Evolutionary conservation across 169 alveolate species (phyloP).

Genomic region (Plasmodium berghei): DNA sequence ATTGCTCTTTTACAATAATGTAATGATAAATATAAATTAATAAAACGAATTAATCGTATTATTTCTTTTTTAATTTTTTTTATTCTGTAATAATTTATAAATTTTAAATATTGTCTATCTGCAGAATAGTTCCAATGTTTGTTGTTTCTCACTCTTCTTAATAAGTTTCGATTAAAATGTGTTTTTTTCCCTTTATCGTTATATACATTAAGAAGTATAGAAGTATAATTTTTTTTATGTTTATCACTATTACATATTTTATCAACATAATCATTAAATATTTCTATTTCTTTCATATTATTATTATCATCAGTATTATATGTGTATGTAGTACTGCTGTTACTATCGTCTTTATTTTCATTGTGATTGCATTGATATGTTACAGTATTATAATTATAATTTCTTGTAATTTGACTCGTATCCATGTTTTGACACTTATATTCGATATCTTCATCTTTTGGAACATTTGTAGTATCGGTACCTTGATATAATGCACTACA

Average conservation of each 20-base stretch:
- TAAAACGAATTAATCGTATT: constrained; percentile 19
- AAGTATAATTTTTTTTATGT: not conserved
- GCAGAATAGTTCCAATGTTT: constrained; percentile 21
- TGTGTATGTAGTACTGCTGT: not conserved
- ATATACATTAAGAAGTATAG: constrained; percentile 10
- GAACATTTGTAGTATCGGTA: too few species aligned
- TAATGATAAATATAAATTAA: constrained; percentile 17
- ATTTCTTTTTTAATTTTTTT: constrained; percentile 34
- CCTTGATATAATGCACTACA: not conserved
- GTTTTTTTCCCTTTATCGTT: not conserved
- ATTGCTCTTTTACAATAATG: constrained; percentile 26
- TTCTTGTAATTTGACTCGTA: too few species aligned
- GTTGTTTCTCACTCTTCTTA: constrained; percentile 12
- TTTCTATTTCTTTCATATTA: not conserved
- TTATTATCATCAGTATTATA: not conserved
- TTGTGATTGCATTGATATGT: too few species aligned
- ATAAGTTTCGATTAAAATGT: not conserved
- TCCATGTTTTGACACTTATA: too few species aligned
- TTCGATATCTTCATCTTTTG: too few species aligned
- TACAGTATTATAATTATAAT: too few species aligned
- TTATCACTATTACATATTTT: not conserved
- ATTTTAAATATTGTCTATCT: constrained; percentile 6
- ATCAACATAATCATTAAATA: not conserved
- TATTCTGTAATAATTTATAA: constrained; percentile 21
- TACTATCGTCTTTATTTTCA: not conserved